Evolutionary conservation across 164 flowering plant species (phyloP).

Genomic region (Berberis vulgaris): DNA sequence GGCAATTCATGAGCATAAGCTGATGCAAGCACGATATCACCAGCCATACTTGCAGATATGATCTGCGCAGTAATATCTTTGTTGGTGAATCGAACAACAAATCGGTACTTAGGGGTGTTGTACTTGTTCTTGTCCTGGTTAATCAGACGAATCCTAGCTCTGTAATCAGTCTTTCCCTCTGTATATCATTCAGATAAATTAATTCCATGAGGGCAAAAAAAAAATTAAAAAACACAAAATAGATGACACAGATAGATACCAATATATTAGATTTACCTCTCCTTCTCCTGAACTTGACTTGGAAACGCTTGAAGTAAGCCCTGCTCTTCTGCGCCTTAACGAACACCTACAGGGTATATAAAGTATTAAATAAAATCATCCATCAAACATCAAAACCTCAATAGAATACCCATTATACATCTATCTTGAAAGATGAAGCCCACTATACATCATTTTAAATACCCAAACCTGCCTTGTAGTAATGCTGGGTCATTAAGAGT

Average conservation of each 20-base stretch:
- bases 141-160: constrained; percentile 75
- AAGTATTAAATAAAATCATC: neutral
- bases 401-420: neutral
- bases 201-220: neutral
- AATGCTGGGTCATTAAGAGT: no score
- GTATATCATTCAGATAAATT: constrained; percentile 2
- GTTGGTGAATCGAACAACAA: constrained; percentile 74
- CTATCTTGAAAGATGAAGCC: no score
- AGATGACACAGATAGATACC: neutral
- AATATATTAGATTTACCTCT: constrained; percentile 17
- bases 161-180: constrained; percentile 89
- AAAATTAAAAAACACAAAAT: neutral
- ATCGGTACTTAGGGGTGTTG: constrained; percentile 79
- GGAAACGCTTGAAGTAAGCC: constrained; percentile 43
- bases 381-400: neutral
- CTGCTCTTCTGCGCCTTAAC: constrained; percentile 34
- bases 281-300: constrained; percentile 43
- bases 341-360: constrained; percentile 20
- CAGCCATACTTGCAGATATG: constrained; percentile 48
- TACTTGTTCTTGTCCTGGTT: constrained; percentile 92
- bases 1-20: constrained; percentile 86
- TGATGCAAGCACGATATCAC: constrained; percentile 69
- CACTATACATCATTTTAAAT: no score
- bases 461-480: no score
- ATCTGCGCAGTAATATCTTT: constrained; percentile 74